These are phyloP conservation scores for Tuber borchii DNA, from an alignment of 495 filamentous ascomycete genomes.

Conservation along the genomic window DNA sequence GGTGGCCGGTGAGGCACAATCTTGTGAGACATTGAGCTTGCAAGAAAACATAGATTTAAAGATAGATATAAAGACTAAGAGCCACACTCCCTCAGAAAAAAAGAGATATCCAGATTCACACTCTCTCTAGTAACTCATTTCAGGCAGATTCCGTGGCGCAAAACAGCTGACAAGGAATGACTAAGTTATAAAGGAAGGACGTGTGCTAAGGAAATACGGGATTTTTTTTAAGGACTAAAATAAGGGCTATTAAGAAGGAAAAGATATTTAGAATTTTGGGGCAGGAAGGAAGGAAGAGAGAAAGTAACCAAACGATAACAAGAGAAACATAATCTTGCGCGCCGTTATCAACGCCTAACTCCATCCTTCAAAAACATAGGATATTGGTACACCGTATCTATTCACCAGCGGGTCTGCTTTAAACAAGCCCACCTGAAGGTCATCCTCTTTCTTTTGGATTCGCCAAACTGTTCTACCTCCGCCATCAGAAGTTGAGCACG, in stretches of 20 bases:
- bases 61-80: background rate
- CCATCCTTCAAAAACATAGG: constrained; percentile 14
- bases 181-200: background rate
- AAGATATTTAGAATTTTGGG: background rate
- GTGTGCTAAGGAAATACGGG: background rate
- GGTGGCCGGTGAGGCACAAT: background rate
- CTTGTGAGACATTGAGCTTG: background rate
- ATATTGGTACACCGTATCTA: constrained; percentile 7
- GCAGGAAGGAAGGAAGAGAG: background rate
- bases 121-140: background rate
- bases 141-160: background rate
- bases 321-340: background rate
- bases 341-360: background rate
- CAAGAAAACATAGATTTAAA: background rate
- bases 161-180: background rate
- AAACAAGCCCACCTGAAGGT: background rate
- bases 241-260: background rate
- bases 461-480: constrained; percentile 12
- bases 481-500: background rate
- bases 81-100: background rate
- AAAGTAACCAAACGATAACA: background rate
- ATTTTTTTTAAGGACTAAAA: background rate
- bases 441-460: background rate
- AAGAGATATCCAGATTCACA: background rate
- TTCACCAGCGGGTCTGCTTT: constrained; percentile 11